These are phyloP conservation scores for Aspergillus aculeatus DNA, from an alignment of 2,329 filamentous ascomycete species.

Conservation along the genomic window DNA sequence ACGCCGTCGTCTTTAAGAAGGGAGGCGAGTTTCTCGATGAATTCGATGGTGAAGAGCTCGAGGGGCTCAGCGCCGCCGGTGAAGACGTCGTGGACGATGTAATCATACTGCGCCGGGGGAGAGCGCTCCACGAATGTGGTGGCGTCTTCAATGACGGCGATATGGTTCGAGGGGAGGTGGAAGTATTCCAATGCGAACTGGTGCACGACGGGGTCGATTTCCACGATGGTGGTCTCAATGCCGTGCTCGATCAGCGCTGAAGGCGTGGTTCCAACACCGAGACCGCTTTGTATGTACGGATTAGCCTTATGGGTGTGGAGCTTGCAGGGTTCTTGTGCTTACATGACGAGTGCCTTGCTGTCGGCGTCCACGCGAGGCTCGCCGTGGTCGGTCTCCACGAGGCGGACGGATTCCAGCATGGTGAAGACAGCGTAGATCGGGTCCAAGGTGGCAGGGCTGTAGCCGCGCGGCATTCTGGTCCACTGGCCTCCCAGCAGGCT, in stretches of 20 bases:
- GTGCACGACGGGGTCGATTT: conserved; percentile 88
- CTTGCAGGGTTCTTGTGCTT: conserved; percentile 37
- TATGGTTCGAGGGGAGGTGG: conserved; percentile 72
- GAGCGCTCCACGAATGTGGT: conserved; percentile 60
- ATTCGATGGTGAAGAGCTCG: conserved; percentile 81
- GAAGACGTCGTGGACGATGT: conserved; percentile 97
- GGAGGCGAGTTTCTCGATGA: conserved; percentile 67
- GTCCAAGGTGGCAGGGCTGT: conserved; percentile 64
- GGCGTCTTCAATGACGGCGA: conserved; percentile 77
- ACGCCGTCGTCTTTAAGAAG: conserved; percentile 76
- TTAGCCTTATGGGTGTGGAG: background rate
- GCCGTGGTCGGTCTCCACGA: conserved; percentile 61
- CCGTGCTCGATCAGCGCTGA: conserved; percentile 83
- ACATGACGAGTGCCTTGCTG: conserved; percentile 83
- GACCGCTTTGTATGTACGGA: conserved; percentile 58
- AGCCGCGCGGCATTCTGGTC: conserved; percentile 56
- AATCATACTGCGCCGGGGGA: conserved; percentile 66
- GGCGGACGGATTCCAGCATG: conserved; percentile 86
- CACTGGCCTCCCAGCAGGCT: conserved; percentile 92
- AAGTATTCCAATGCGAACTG: conserved; percentile 83
- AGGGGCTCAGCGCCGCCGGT: conserved; percentile 93
- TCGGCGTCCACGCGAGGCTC: conserved; percentile 55
- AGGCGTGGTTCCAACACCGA: conserved; percentile 89
- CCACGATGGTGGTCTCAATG: conserved; percentile 88
- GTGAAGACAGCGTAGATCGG: conserved; percentile 96